phyloP scores from a whole-genome alignment of 352 stramenopile genomes.

The Elongisporangium prolatum region DNA sequence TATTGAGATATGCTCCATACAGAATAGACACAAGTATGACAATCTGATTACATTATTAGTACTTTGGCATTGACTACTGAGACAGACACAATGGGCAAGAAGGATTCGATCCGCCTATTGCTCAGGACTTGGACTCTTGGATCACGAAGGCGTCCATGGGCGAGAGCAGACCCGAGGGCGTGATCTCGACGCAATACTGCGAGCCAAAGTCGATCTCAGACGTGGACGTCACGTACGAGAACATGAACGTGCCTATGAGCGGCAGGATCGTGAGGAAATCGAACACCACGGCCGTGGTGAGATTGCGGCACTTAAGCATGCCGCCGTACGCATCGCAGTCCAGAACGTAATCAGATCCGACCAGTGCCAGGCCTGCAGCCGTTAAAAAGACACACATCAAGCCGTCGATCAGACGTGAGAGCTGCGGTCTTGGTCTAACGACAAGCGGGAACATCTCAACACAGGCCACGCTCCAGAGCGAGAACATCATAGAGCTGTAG shows the following conservation, averaged over 20 bases:
- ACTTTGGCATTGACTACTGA: not conserved
- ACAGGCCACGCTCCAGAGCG: conserved; percentile 12
- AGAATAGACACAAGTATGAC: conserved; percentile 6
- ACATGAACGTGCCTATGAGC: conserved; percentile 21
- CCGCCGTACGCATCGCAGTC: conserved; percentile 24
- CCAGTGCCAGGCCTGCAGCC: conserved; percentile 19
- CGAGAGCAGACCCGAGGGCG: conserved; percentile 16
- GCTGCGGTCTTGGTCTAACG: conserved; percentile 14
- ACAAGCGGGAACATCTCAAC: conserved; percentile 31
- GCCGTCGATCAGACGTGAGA: conserved; percentile 23
- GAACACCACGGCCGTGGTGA: conserved; percentile 30
- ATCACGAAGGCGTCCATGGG: conserved; percentile 14
- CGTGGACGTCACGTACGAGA: conserved; percentile 24
- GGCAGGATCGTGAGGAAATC: conserved; percentile 24
- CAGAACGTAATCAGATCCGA: conserved; percentile 20
- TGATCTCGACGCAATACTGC: conserved; percentile 15
- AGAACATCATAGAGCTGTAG: conserved; percentile 20
- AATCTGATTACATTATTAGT: not conserved
- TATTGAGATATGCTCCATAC: too few species aligned
- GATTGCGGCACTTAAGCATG: conserved; percentile 33
- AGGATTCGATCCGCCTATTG: too few species aligned
- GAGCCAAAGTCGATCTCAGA: conserved; percentile 8
- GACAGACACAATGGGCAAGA: not conserved
- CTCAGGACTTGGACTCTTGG: not conserved
- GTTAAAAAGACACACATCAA: conserved; percentile 23